Evolutionary conservation across 805 yeast species (phyloP).

Genomic region (Candida tibetensis): DNA sequence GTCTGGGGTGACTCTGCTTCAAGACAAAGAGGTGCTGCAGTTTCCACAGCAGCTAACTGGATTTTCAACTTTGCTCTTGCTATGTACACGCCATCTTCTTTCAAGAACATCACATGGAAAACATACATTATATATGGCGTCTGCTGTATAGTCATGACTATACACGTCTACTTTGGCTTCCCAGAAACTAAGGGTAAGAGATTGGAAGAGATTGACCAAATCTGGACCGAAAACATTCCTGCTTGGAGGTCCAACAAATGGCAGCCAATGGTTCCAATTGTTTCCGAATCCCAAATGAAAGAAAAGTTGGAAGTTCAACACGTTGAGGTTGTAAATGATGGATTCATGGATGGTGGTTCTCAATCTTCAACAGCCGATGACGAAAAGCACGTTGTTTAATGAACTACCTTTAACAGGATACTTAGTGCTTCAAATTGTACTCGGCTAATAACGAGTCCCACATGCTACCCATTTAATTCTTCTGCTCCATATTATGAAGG

Average conservation of each 20-base stretch:
- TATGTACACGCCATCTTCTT: slow-evolving; percentile 61
- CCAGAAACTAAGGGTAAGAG: slow-evolving; percentile 64
- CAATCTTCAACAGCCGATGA: too few relatives aligned
- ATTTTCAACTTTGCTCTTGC: slow-evolving; percentile 64
- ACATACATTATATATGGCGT: slow-evolving; percentile 56
- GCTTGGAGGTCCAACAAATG: slow-evolving; percentile 42
- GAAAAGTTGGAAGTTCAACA: slow-evolving; percentile 34
- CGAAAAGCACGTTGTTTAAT: too few relatives aligned
- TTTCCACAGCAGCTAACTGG: slow-evolving; percentile 68
- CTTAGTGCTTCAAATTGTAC: too few relatives aligned
- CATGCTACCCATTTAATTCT: too few relatives aligned
- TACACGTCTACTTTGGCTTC: slow-evolving; percentile 49
- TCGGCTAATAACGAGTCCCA: too few relatives aligned
- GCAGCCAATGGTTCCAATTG: slow-evolving; percentile 38
- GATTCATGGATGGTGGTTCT: too few relatives aligned
- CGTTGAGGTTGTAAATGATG: slow-evolving; percentile 31
- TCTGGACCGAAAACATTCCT: slow-evolving; percentile 43
- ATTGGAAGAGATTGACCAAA: slow-evolving; percentile 54
- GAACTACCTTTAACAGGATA: too few relatives aligned
- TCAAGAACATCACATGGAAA: slow-evolving; percentile 56
- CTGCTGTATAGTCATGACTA: slow-evolving; percentile 47
- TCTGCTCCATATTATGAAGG: too few relatives aligned
- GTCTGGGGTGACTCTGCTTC: slow-evolving; percentile 55
- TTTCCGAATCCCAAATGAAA: slow-evolving; percentile 40
- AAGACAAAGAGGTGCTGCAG: slow-evolving; percentile 66